Evolutionary conservation across 75 land plant species (phyloP).

Genomic region (Ceratopteris richardii): DNA sequence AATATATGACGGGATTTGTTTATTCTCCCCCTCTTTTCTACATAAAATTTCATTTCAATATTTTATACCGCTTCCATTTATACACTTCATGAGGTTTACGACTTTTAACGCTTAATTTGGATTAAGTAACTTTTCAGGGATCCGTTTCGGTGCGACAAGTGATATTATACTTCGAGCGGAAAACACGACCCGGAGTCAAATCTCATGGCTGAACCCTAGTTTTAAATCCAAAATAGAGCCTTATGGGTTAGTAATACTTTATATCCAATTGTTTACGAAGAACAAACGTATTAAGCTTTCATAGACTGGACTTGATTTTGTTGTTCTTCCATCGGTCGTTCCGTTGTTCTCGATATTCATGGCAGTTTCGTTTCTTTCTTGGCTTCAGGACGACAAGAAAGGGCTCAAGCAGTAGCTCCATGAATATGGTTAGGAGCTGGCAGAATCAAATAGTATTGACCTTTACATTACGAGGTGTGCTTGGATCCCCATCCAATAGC

Average conservation of each 20-base stretch:
- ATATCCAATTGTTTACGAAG: conserved; percentile 15
- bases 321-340: conserved; percentile 1
- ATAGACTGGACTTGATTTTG: conserved; percentile 7
- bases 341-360: background rate
- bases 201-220: conserved; percentile 25
- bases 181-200: conserved; percentile 12
- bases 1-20: conserved; percentile 1
- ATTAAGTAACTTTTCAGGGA: conserved; percentile 6
- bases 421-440: no score
- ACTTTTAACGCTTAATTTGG: background rate
- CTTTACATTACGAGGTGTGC: no score
- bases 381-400: no score
- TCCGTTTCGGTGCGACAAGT: conserved; percentile 2
- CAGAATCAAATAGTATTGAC: no score
- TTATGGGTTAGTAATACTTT: conserved; percentile 21
- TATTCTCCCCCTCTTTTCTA: background rate
- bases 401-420: no score
- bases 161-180: conserved; percentile 11
- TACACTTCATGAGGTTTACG: background rate
- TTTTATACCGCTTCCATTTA: conserved; percentile 4
- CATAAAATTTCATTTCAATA: conserved; percentile 3
- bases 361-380: background rate
- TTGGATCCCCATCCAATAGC: no score
- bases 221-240: conserved; percentile 18
- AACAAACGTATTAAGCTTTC: conserved; percentile 9